Percentiles rank a stretch among this genome's conserved stretches.
Conservation (phyloP, 148 eudicot species). For the Mesembryanthemum crystallinum region DNA sequence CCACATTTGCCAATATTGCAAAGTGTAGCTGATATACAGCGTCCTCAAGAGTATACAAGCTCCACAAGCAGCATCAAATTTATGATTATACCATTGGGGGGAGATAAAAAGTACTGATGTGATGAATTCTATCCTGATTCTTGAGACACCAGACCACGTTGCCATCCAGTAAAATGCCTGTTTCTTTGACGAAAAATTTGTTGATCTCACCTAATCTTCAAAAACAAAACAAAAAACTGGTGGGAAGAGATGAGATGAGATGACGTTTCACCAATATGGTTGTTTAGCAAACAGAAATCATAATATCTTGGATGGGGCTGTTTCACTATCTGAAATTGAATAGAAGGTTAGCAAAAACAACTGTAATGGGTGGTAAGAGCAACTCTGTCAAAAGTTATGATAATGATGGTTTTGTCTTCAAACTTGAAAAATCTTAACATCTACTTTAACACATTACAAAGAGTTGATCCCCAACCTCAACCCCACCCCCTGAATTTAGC, state of each 20-base stretch:
- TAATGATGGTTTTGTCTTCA: background rate
- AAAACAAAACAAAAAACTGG: background rate
- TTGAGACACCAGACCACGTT: no score
- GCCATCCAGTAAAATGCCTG: background rate
- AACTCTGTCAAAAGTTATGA: background rate
- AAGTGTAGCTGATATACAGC: background rate
- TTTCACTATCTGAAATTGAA: background rate
- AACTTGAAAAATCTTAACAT: no score
- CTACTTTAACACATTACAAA: no score
- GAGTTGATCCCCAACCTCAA: no score
- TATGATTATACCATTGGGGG: no score
- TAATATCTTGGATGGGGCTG: background rate
- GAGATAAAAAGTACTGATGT: background rate
- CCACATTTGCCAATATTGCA: background rate
- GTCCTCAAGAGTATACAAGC: background rate
- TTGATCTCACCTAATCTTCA: no score
- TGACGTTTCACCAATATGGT: no score
- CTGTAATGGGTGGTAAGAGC: no score
- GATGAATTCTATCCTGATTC: background rate
- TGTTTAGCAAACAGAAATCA: background rate
- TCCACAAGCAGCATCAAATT: background rate
- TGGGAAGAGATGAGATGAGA: background rate
- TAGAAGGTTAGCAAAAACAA: no score
- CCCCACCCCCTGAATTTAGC: no score
- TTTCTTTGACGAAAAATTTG: background rate